Evolutionary conservation across 148 eudicot species (phyloP), one percentile per base, ranked within the genome.

Genomic region (Amaranthus cruentus): DNA sequence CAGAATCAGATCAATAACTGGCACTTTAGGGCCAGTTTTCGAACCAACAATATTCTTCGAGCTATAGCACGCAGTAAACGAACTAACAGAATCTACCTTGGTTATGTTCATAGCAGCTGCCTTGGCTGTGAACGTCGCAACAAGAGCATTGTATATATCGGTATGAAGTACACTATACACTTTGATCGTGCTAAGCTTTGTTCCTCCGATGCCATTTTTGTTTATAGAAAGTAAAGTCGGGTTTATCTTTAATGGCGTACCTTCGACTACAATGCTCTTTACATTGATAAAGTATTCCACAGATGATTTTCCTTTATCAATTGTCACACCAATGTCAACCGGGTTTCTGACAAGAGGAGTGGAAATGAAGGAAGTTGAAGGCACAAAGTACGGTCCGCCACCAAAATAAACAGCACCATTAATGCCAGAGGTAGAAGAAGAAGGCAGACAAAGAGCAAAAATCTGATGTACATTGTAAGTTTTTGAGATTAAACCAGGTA

Each of bases 381-480:
- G 79, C 15, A 82, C 63, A 43, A 57, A 43, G 53, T 86, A 84
- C 0, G 89, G 87, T 5, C 87, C 87, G 3, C 85, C 81, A 0
- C 92, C 89, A 38, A 88, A 88, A 55, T 78, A 85, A 1, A 84
- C 53, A 6, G 71, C 82, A 9, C 89, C 90, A 3, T 73, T 81
- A 12, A 50, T 4, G 6, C 75, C 68, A 0, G 73, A 47, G 0
- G 38, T 49, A 4, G 81, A 61, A 0, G 86, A 78, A 4, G 82
- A 75, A 3, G 79, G 83, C 58, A 83, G 71, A 65, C 86, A 85
- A 18, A 85, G 65, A 0, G 84, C 84, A 9, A 85, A 85, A 60
- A 73, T 85, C 5, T 55, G 66, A 6, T 68, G 78, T 7, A 83
- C 77, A 2, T 75, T 74, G 6, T 73, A 79, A 7, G 64, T 58